Percentiles rank a stretch among this genome's conserved stretches.
Evolutionary conservation across 2,329 filamentous ascomycete species (phyloP).

Genomic region (Ophiostoma tasmaniense): DNA sequence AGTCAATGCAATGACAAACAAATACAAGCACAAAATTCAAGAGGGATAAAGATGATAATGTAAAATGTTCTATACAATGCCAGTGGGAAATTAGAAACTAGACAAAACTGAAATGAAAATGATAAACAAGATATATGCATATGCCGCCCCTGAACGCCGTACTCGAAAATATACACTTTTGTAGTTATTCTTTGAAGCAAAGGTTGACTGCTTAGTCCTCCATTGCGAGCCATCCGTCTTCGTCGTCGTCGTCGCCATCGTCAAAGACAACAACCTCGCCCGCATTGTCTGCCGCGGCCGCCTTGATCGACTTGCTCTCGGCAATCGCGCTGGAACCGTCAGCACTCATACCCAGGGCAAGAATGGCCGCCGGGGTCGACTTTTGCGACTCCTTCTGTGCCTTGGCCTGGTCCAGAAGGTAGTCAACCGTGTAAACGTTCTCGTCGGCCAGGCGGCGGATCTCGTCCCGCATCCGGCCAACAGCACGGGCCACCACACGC

Average conservation of each 20-base stretch:
- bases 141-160: slow-evolving; percentile 11
- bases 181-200: background rate
- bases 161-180: slow-evolving; percentile 5
- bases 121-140: background rate
- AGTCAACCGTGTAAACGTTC: slow-evolving; percentile 84
- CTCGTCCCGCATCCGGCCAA: slow-evolving; percentile 72
- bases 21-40: background rate
- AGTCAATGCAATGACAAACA: background rate
- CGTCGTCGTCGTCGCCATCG: slow-evolving; percentile 16
- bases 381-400: slow-evolving; percentile 21
- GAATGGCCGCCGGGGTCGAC: background rate
- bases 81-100: slow-evolving; percentile 4
- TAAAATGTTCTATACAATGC: background rate
- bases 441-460: slow-evolving; percentile 76
- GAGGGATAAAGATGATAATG: background rate
- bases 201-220: slow-evolving; percentile 4
- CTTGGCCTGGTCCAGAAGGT: slow-evolving; percentile 51
- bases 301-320: slow-evolving; percentile 3
- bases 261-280: slow-evolving; percentile 12
- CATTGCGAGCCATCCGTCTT: slow-evolving; percentile 17
- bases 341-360: background rate
- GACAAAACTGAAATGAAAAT: background rate
- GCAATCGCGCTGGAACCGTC: background rate
- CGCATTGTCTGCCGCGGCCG: background rate
- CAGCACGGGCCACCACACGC: slow-evolving; percentile 69